Base-by-base conservation (phyloP, 345 rosid genomes). In the Erucastrum elatum region DNA sequence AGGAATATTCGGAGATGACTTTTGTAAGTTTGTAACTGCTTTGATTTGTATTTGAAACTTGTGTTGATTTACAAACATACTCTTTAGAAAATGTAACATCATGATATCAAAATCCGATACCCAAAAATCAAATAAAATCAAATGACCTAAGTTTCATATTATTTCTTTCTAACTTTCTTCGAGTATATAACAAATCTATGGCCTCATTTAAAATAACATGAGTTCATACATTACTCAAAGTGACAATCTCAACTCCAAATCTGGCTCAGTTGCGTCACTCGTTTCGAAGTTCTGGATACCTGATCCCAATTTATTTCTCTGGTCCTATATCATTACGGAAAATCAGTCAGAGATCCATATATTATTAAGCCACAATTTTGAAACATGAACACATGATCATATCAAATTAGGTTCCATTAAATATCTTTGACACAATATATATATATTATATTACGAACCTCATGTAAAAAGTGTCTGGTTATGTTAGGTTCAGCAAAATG, bases 211-310 rank as follows among this genome's bases (percentile, higher is more conserved):
- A 8, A 68, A 68, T 79, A 68, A 69, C 17, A 61, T 27, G 10
- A 68, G 17, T 17, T 62, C 51, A 80, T 70, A 29, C 65, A 62
- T 37, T 13, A 53, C 39, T 83, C 72, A 89, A 76, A 90, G 87
- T 8, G 87, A 95, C 66, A 95, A 76, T 86, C 90, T 90, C 49
- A 95, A 90, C 85, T 95, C 99, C 91, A 95, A 88, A 78, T 95
- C 98, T 44, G 80, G 85, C 77, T 90, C 99, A 84, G 86, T 91
- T 68, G 79, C 76, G 67, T 92, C 95, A 72, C 87, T 89, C 29
- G 95, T 77, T 72, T 88, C 94, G 2, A 91, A 90, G 69, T 89
- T 86, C 60, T 84, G 92, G 79, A 86, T 88, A 84, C 84, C 78
- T 2, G 94, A 90, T 25, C 91, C 93, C 87, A 82, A 87, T 69